Evolutionary conservation across 78 protist genomes (phyloP), one percentile per base, ranked within the genome.

Genomic region (Speleostelium caveatum): DNA sequence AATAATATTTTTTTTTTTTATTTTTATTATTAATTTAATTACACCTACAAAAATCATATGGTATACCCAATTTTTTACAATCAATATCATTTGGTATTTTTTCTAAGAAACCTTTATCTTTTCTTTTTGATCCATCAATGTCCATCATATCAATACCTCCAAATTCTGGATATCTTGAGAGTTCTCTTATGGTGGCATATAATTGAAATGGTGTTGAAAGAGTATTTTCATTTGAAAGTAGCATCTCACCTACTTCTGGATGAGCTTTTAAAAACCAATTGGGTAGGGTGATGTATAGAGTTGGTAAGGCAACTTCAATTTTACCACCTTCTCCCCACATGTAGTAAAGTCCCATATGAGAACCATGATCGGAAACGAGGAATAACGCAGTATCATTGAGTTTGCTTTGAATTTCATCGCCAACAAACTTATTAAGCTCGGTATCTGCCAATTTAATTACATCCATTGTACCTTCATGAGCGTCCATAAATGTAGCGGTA

Each of bases 391-490:
- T 87, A 14, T 72, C 78, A 55, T 87, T 87, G 32, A 49, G 24
- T 7, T 38, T 30, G 6, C 8, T 24, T 22, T 21, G n/a, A 60
- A 68, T 51, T 21, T 61, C 71, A 7, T 41, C n/a, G 1, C 36
- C 41, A 2, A 75, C 32, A 60, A 87, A 87, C 30, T 42, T 22
- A 7, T 36, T 7, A 28, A 75, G 56, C n/a, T 45, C 67, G 14
- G 33, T 38, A 28, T 87, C 93, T 0, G 71, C 75, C 4, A n/a
- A 56, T 16, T 51, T 28, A 0, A 75, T 61, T 1, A 87, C 77
- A 6, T 87, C 93, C 78, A 71, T 67, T 4, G 93, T 87, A 28
- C 83, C 72, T 21, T 87, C 86, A n/a, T 75, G 75, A 0, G 86
- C 75, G 45, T 87, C 93, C 77, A 74, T 72, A 12, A 87, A 36